Conservation (phyloP, 1,139 yeast genomes). For the Keqinozyma sinolaborantium region DNA sequence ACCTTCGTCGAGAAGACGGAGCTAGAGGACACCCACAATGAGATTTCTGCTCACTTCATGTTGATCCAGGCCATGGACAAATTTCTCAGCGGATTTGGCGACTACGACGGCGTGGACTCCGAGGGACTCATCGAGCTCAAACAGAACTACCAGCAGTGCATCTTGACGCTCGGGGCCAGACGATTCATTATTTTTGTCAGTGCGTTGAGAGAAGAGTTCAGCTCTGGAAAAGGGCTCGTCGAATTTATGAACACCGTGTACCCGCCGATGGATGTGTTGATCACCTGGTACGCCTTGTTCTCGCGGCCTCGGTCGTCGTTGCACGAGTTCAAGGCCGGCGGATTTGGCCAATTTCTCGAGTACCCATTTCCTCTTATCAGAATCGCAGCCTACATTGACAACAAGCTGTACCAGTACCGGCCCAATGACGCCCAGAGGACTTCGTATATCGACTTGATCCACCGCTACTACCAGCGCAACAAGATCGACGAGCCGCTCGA, state of each 20-base stretch:
- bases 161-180: conserved; percentile 24
- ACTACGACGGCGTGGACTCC: neutral
- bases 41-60: neutral
- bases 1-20: neutral
- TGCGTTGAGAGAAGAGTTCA: conserved; percentile 10
- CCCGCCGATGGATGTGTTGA: conserved; percentile 35
- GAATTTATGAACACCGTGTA: conserved; percentile 5
- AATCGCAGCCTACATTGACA: conserved; percentile 18
- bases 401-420: conserved; percentile 5
- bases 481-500: conserved; percentile 2
- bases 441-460: conserved; percentile 1
- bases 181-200: conserved; percentile 25
- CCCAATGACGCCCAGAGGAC: conserved; percentile 2
- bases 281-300: conserved; percentile 36
- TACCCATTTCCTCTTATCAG: conserved; percentile 25
- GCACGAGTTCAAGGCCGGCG: conserved; percentile 23
- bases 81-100: neutral
- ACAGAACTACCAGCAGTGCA: conserved; percentile 16
- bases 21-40: neutral
- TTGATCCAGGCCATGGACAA: neutral
- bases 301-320: conserved; percentile 18
- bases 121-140: neutral
- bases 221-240: neutral
- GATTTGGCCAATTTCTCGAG: conserved; percentile 17
- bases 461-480: neutral